Evolutionary conservation across 306 rosid species (phyloP).

Genomic region (Lotus japonicus): DNA sequence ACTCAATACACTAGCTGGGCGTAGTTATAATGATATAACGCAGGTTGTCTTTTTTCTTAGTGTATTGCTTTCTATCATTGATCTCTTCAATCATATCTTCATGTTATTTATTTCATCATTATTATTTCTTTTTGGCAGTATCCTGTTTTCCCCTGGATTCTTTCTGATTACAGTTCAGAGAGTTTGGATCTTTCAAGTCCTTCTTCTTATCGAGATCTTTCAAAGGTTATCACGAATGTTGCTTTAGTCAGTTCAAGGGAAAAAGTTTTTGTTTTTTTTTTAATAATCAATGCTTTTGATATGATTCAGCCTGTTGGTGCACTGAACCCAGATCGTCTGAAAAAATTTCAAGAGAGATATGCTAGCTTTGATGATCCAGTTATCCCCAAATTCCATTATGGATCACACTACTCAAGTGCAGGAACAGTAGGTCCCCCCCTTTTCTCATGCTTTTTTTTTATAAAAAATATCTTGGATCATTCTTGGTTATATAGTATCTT

Average conservation of each 20-base stretch:
- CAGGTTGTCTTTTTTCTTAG: slow-evolving; percentile 56
- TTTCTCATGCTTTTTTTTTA: background rate
- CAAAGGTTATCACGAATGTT: slow-evolving; percentile 60
- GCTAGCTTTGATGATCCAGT: slow-evolving; percentile 87
- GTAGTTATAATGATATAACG: slow-evolving; percentile 94
- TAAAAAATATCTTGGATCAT: background rate
- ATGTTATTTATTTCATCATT: slow-evolving; percentile 7
- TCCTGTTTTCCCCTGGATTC: slow-evolving; percentile 99
- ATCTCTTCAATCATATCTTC: slow-evolving; percentile 15
- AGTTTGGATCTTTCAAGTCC: slow-evolving; percentile 79
- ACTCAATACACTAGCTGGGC: slow-evolving; percentile 97
- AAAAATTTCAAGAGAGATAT: slow-evolving; percentile 89
- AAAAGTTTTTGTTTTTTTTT: background rate
- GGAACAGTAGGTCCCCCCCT: slow-evolving; percentile 68
- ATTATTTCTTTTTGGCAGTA: slow-evolving; percentile 51
- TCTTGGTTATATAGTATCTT: slow-evolving; percentile 8
- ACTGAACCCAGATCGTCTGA: slow-evolving; percentile 67
- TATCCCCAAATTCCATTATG: slow-evolving; percentile 94
- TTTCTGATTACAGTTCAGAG: slow-evolving; percentile 86
- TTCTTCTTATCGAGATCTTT: slow-evolving; percentile 85
- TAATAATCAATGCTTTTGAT: slow-evolving; percentile 8
- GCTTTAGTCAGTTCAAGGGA: slow-evolving; percentile 12
- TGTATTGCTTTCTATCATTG: slow-evolving; percentile 17
- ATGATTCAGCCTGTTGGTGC: slow-evolving; percentile 98
- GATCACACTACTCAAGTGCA: slow-evolving; percentile 98